A percentile compares a stretch with the other conserved stretches of the same genome.
phyloP scores from a whole-genome alignment of 305 asterid species.

The Solanum hybrid region DNA sequence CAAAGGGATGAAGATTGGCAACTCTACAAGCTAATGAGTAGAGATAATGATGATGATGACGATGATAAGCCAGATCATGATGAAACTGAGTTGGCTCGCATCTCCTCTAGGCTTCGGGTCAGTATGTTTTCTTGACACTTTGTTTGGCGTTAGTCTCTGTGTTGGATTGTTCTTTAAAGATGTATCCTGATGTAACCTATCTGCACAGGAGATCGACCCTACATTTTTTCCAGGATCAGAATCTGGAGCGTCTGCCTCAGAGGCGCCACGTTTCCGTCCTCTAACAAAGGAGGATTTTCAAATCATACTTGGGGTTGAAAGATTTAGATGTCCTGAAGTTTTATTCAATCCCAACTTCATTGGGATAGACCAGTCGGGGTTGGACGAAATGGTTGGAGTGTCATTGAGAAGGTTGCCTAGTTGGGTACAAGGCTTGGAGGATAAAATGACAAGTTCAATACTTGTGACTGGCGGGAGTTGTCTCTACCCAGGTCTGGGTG shows the following conservation, averaged over 20 bases:
- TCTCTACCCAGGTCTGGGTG: constrained; percentile 65
- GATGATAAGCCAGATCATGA: constrained; percentile 70
- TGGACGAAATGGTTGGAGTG: constrained; percentile 79
- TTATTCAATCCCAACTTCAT: constrained; percentile 66
- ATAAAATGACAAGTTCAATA: constrained; percentile 60
- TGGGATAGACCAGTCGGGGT: constrained; percentile 85
- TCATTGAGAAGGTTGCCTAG: constrained; percentile 56
- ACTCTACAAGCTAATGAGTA: constrained; percentile 93
- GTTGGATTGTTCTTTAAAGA: not conserved
- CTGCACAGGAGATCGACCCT: constrained; percentile 79
- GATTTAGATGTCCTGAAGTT: constrained; percentile 90
- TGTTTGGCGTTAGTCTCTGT: not conserved
- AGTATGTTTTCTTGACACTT: constrained; percentile 1
- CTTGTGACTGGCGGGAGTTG: constrained; percentile 84
- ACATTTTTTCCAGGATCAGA: constrained; percentile 61
- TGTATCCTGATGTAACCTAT: not conserved
- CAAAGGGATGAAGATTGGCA: constrained; percentile 95
- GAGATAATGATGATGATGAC: constrained; percentile 83
- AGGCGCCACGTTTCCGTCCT: constrained; percentile 76
- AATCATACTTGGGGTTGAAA: constrained; percentile 70
- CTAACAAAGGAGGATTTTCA: constrained; percentile 85
- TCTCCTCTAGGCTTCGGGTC: constrained; percentile 84
- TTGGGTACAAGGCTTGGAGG: constrained; percentile 32
- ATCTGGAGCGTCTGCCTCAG: constrained; percentile 45
- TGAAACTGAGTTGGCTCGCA: constrained; percentile 75